Conservation (phyloP, 345 rosid species). For the Mallotus nudiflorus region DNA sequence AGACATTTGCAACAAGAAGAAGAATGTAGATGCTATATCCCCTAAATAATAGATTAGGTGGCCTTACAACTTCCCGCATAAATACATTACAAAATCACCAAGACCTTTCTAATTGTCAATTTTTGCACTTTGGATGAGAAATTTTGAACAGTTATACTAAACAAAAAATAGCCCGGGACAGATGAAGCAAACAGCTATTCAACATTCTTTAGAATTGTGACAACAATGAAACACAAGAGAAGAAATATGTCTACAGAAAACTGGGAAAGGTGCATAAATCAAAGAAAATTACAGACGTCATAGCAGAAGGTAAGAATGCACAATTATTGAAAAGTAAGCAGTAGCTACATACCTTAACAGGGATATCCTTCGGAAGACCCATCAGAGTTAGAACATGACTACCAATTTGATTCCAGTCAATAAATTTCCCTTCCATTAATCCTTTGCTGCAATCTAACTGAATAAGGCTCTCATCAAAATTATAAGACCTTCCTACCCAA, state of each 20-base stretch:
- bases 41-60: neutral
- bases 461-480: constrained; percentile 39
- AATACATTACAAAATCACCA: neutral
- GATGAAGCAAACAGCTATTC: neutral
- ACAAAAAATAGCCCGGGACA: neutral
- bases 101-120: neutral
- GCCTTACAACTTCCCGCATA: neutral
- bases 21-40: neutral
- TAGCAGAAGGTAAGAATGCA: neutral
- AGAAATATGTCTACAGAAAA: neutral
- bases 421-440: constrained; percentile 37
- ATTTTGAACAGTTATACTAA: neutral
- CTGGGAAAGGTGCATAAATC: neutral
- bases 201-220: neutral
- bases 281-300: constrained; percentile 7
- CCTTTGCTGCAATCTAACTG: constrained; percentile 43
- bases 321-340: constrained; percentile 12
- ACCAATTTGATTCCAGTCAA: constrained; percentile 65
- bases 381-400: constrained; percentile 49
- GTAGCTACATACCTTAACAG: constrained; percentile 66
- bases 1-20: neutral
- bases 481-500: constrained; percentile 80
- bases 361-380: constrained; percentile 64
- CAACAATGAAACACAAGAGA: constrained; percentile 1
- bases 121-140: neutral